These are phyloP conservation scores for Tulasnella sp. DNA, from an alignment of 768 basidiomycete genomes.

Conservation along the genomic window DNA sequence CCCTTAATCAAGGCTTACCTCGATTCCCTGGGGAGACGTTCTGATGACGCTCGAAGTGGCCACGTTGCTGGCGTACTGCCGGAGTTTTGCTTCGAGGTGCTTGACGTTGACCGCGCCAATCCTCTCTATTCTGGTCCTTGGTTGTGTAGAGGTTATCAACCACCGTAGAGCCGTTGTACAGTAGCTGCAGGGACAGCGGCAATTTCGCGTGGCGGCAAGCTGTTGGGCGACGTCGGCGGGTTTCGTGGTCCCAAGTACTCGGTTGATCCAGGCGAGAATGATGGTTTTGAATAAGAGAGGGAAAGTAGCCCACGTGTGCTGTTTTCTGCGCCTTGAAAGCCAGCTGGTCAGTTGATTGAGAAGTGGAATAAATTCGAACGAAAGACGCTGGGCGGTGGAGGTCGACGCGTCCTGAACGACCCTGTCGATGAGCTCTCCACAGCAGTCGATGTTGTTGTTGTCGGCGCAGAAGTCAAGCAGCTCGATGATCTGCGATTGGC, in stretches of 20 bases:
- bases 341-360: neutral
- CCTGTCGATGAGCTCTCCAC: neutral
- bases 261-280: neutral
- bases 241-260: neutral
- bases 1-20: neutral
- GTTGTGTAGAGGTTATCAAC: neutral
- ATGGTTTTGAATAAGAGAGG: neutral
- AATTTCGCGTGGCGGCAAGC: neutral
- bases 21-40: neutral
- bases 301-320: neutral
- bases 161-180: neutral
- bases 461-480: neutral
- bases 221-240: neutral
- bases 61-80: neutral
- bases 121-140: neutral
- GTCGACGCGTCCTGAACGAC: neutral
- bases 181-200: neutral
- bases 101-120: neutral
- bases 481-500: neutral
- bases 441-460: neutral
- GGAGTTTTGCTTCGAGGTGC: neutral
- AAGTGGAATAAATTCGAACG: neutral
- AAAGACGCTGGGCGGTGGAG: neutral
- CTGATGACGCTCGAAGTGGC: neutral
- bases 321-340: neutral